These are phyloP conservation scores for Thelonectria olida DNA, from an alignment of 2,329 filamentous ascomycete species.

Conservation along the genomic window DNA sequence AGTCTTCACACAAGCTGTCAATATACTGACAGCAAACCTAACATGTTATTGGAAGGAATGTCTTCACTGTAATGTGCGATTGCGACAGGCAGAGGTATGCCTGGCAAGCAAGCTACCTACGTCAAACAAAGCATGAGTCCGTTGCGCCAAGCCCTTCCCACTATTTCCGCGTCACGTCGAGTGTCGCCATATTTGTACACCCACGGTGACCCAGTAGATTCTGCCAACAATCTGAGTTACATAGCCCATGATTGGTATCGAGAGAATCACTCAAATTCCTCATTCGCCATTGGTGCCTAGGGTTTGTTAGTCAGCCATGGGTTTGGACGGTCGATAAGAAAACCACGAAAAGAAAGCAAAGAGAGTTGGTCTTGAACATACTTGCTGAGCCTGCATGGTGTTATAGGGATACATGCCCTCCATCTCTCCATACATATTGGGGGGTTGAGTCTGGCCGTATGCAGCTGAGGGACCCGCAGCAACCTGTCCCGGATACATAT, in stretches of 20 bases:
- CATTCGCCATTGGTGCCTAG: constrained; percentile 55
- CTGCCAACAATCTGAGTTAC: neutral
- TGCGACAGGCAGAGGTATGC: constrained; percentile 15
- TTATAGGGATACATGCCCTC: constrained; percentile 88
- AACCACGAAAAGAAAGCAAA: neutral
- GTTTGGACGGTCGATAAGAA: neutral
- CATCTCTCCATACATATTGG: constrained; percentile 79
- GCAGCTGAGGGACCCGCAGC: constrained; percentile 75
- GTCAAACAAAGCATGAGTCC: constrained; percentile 29
- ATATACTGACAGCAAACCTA: constrained; percentile 4
- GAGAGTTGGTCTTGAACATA: constrained; percentile 52
- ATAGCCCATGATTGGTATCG: neutral
- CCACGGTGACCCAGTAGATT: constrained; percentile 1
- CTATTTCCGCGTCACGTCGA: constrained; percentile 18
- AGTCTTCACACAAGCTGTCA: neutral
- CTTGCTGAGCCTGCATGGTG: constrained; percentile 83
- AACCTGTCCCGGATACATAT: constrained; percentile 85
- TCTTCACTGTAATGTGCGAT: constrained; percentile 27
- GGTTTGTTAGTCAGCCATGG: constrained; percentile 20
- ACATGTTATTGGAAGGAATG: constrained; percentile 21
- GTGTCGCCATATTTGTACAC: constrained; percentile 24
- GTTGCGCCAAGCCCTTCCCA: constrained; percentile 37
- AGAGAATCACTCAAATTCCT: constrained; percentile 53
- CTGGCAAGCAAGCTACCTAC: constrained; percentile 16
- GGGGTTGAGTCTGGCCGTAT: constrained; percentile 80